These are phyloP conservation scores for Monosporozyma unispora DNA, from an alignment of 805 yeast species.

Conservation along the genomic window DNA sequence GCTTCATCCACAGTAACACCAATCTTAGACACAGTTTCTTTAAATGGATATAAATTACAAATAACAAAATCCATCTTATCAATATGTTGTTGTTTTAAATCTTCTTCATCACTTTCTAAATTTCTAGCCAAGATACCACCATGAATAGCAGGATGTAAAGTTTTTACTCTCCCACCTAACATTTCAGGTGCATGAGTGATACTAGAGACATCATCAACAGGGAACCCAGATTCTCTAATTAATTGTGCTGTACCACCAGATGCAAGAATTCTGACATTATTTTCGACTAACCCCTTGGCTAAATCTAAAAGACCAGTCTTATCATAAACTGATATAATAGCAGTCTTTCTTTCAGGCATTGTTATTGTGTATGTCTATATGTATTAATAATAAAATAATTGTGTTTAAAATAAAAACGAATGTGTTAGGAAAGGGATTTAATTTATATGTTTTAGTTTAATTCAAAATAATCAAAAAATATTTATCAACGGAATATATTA, in stretches of 20 bases:
- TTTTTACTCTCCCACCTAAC: constrained; percentile 97
- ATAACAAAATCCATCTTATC: constrained; percentile 95
- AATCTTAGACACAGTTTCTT: constrained; percentile 91
- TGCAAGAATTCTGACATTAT: constrained; percentile 86
- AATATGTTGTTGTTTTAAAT: constrained; percentile 79
- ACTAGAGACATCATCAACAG: constrained; percentile 89
- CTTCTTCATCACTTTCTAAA: constrained; percentile 82
- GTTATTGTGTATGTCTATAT: constrained; percentile 1
- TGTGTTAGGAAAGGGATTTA: background rate
- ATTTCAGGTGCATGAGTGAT: constrained; percentile 98
- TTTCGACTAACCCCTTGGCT: constrained; percentile 87
- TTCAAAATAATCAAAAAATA: too few species aligned
- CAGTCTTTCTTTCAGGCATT: constrained; percentile 54
- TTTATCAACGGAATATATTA: too few species aligned
- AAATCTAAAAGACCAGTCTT: constrained; percentile 93
- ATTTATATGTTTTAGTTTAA: too few species aligned
- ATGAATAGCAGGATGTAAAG: constrained; percentile 97
- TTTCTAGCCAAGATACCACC: constrained; percentile 95
- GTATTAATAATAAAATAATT: background rate
- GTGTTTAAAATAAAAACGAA: background rate
- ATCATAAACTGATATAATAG: constrained; percentile 93
- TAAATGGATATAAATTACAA: constrained; percentile 96
- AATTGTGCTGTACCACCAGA: constrained; percentile 96
- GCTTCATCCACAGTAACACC: constrained; percentile 96
- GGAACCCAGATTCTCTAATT: constrained; percentile 95